Evolutionary conservation across 2,329 filamentous ascomycete genomes (phyloP), one percentile per base, ranked within the genome.

Genomic region (Colletotrichum shisoi): DNA sequence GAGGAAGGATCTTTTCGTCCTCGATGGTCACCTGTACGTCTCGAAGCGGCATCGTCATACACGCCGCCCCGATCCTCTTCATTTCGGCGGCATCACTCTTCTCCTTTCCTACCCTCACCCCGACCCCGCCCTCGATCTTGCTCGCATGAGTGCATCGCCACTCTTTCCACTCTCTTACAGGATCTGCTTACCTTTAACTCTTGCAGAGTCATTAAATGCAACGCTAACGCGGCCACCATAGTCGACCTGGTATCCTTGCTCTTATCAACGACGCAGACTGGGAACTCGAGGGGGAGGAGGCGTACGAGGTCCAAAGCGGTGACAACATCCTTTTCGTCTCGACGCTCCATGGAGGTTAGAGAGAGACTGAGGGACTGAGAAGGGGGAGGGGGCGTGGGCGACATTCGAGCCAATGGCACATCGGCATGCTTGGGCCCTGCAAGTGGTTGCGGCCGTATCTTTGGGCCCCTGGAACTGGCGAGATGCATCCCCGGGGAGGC

Each of bases 241-340:
- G 94, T 68, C 93, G 95, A 60, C 95, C 95, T 5, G 95, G 95
- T 3, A 97, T 99, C 77, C 86, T 99, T 49, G 94, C 97, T 34
- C 84, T 99, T 64, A 96, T 99, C 78, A 99, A 99, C 76, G 95
- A 99, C 73, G 92, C 93, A 31, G 95, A 99, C 78, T 99, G 95
- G 95, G 95, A 98, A 78, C 86, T 99, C 13, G 95, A 98, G 79
- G 95, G 94, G 19, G 94, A 98, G 79, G 93, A 95, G 76, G 85
- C 88, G 71, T 98, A 98, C 76, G 89, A 93, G 79, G 80, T 99
- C 65, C 89, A 94, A 79, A 79, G 83, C 69, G 86, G 89, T 66
- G 95, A 99, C 81, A 94, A 91, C 75, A 91, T 99, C 72, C 83
- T 98, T 71, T 99, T 99, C 80, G 94, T 99, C 69, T 97, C 94